Base-by-base conservation (phyloP, 805 yeast species). In the Soucietia sequanensis region DNA sequence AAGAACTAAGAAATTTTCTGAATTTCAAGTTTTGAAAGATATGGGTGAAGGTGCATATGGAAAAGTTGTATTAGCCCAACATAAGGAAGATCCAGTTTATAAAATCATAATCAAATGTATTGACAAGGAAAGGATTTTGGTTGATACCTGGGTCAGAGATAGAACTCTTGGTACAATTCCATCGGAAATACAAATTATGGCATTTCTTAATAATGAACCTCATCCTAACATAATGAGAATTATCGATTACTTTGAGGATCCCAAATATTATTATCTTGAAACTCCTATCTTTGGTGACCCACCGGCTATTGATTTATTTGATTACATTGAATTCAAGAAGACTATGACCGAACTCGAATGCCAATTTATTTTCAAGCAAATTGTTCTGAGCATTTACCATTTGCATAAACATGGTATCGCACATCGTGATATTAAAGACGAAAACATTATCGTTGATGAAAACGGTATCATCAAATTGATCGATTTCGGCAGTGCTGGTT, bases 41-140 rank as follows among this genome's bases (percentile, higher is more conserved):
- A 78, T 93, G 80, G 99, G 99, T 1, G 91, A 85, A 57, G 99
- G 99, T 24, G 96, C 98, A 0, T 93, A 93, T 53, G 99, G 99
- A 9, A 86, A 87, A 53, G 99, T 93, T 13, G 82, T 87, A 17
- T 70, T 87, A 16, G 93, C 86, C 4, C 75, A 75, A 55, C 84
- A 82, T 51, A 76, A 73, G 30, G 68, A 72, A 18, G 88, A 84
- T 46, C 72, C 76, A 0, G 60, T 61, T 2, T 81, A 85, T 55
- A 75, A 71, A 41, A 82, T 88, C 26, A 86, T 93, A 12, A 77
- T 90, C 39, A 93, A 93, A 58, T 80, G 95, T 48, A 93, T 93
- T 32, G 84, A 86, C 54, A 93, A 93, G 52, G 95, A 88, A 47
- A 75, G 96, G 38, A 93, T 93, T 49, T 68, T 93, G 50, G 96